Percentiles rank a stretch among this genome's conserved stretches.
Evolutionary conservation across 495 filamentous ascomycete genomes (phyloP).

Genomic region (Aspergillus homomorphus): DNA sequence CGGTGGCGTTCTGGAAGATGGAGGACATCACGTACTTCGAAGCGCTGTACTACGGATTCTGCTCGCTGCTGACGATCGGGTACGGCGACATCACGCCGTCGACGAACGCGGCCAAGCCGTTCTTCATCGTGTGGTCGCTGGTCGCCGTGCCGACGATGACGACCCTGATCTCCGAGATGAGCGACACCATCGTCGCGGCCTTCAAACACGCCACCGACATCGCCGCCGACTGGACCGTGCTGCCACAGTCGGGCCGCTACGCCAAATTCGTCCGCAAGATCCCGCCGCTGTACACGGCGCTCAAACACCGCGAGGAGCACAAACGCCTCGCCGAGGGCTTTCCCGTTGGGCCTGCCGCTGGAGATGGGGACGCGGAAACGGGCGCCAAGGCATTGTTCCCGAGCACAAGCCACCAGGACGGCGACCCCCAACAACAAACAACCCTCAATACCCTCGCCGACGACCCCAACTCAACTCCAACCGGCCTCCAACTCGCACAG

Average conservation of each 20-base stretch:
- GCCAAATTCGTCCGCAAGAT: slow-evolving; percentile 36
- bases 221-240: slow-evolving; percentile 56
- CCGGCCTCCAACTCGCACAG: slow-evolving; percentile 38
- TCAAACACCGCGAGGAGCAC: slow-evolving; percentile 37
- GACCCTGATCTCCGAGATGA: slow-evolving; percentile 61
- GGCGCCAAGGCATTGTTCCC: background rate
- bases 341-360: slow-evolving; percentile 28
- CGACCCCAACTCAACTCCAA: slow-evolving; percentile 13
- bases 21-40: slow-evolving; percentile 67
- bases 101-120: slow-evolving; percentile 71
- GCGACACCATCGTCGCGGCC: slow-evolving; percentile 55
- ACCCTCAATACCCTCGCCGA: slow-evolving; percentile 44
- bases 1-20: slow-evolving; percentile 65
- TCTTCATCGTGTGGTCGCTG: slow-evolving; percentile 85
- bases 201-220: slow-evolving; percentile 54
- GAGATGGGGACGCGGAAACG: slow-evolving; percentile 12
- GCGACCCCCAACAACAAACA: background rate
- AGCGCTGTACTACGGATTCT: slow-evolving; percentile 79
- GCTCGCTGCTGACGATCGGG: slow-evolving; percentile 79
- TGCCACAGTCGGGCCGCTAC: slow-evolving; percentile 54
- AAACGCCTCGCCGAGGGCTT: slow-evolving; percentile 50
- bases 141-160: slow-evolving; percentile 68
- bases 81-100: slow-evolving; percentile 79
- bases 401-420: background rate
- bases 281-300: slow-evolving; percentile 38